phyloP scores from a whole-genome alignment of 169 alveolate species.

The Plasmodium berghei region DNA sequence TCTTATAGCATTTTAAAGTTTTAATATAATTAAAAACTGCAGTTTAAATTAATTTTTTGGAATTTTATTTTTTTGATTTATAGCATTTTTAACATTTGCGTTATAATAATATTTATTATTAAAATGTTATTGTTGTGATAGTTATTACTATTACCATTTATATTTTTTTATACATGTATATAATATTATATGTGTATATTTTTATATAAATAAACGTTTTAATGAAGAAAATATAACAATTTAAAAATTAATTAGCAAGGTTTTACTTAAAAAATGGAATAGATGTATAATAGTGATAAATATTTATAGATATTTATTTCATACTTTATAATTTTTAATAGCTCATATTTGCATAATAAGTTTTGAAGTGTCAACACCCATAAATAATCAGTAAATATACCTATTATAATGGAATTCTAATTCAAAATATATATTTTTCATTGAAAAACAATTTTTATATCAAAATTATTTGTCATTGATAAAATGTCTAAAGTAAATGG shows the following conservation, averaged over 20 bases:
- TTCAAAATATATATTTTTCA: no score
- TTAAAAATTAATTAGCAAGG: slow-evolving; percentile 1
- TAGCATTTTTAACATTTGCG: not conserved
- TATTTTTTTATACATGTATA: slow-evolving; percentile 9
- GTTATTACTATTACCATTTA: not conserved
- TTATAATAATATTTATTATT: no score
- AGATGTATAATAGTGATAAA: not conserved
- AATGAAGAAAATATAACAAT: slow-evolving; percentile 16
- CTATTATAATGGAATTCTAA: no score
- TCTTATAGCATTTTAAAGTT: not conserved
- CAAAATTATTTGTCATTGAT: no score
- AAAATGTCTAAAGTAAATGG: no score
- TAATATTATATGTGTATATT: slow-evolving; percentile 3
- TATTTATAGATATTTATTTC: not conserved
- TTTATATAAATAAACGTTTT: slow-evolving; percentile 17
- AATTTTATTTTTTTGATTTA: not conserved
- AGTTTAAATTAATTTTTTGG: not conserved
- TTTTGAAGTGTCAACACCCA: not conserved
- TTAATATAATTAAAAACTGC: not conserved
- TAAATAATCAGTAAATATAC: no score
- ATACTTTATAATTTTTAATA: not conserved
- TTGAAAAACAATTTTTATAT: no score
- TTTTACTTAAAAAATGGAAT: slow-evolving; percentile 9
- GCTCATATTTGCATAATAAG: not conserved
- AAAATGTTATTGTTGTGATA: not conserved